Conservation (phyloP, 805 yeast genomes). For the Starmerella scarabaei region DNA sequence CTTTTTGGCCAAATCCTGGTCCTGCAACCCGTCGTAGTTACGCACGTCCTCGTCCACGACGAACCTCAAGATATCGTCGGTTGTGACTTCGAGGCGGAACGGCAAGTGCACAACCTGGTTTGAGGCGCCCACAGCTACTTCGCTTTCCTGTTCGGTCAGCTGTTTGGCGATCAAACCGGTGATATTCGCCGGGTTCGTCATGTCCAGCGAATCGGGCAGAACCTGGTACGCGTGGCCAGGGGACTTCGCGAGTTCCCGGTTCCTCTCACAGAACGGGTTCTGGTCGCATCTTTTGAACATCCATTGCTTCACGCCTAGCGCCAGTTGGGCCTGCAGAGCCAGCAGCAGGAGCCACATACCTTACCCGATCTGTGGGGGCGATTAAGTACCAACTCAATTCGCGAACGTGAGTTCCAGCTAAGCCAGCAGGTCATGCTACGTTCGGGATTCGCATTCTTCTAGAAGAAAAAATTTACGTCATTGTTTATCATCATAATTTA, state of each 20-base stretch:
- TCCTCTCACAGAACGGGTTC: conserved; percentile 74
- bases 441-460: too few species aligned
- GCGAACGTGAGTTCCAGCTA: too few species aligned
- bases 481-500: too few species aligned
- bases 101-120: conserved; percentile 38
- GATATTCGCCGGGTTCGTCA: conserved; percentile 5
- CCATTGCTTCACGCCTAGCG: conserved; percentile 21
- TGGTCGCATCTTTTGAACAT: conserved; percentile 65
- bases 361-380: too few species aligned
- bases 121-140: conserved; percentile 3
- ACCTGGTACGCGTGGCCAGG: conserved; percentile 33
- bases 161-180: conserved; percentile 11
- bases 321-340: conserved; percentile 7
- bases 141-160: conserved; percentile 5
- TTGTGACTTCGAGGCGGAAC: conserved; percentile 44
- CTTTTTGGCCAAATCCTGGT: conserved; percentile 1
- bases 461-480: too few species aligned
- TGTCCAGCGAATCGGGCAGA: conserved; percentile 3
- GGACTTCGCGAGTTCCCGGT: conserved; percentile 42
- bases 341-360: conserved; percentile 2
- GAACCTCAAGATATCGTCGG: conserved; percentile 50
- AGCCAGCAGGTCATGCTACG: too few species aligned
- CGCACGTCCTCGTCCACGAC: conserved; percentile 50
- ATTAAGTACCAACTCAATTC: too few species aligned
- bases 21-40: conserved; percentile 9